Base-by-base conservation (phyloP, 2,329 filamentous ascomycete genomes). In the Fusarium tanahbumbuense region DNA sequence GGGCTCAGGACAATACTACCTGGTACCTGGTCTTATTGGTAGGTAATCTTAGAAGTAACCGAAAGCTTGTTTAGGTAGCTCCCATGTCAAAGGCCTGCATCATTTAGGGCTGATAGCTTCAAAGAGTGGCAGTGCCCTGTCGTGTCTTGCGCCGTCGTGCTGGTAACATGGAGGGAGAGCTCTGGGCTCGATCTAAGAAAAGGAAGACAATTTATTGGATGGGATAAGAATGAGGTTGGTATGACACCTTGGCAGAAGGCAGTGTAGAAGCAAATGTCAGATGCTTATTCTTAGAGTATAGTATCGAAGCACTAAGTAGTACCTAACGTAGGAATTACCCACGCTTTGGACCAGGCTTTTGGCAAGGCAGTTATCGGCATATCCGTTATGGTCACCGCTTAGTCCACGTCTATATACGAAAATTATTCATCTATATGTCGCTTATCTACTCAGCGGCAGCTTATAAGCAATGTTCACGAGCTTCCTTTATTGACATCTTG, bases 31-130 rank as follows among this genome's bases (percentile, higher is more conserved):
- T 50, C 52, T 49, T 10, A 71, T 71, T 71, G 68, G 68, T 15
- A 71, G 64, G 59, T 71, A 71, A 65, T 71, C 64, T 68, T 71
- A 61, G 68, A 65, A 71, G 50, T 32, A 41, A 30, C 54, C 52
- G 15, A 67, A 63, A 63, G 56, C 61, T 66, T 70, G 52, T 63
- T 49, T 48, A 70, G 30, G 48, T 46, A 68, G 32, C 58, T 59
- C 41, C 46, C 60, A 47, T 49, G 52, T 63, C 54, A 50, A 41
- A 67, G 8, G 49, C 41, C 53, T 71, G 64, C 64, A 68, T 68
- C 59, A 71, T 71, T 71, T 71, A 71, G 68, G 68, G 68, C 68
- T 71, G 68, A 71, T 52, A 71, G 68, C 59, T 48, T 58, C 44
- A 40, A 60, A 40, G 44, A 32, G 68, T 57, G 68, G 68, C 64